These are phyloP conservation scores for Saturnispora quitensis DNA, from an alignment of 805 yeast species.

Conservation along the genomic window DNA sequence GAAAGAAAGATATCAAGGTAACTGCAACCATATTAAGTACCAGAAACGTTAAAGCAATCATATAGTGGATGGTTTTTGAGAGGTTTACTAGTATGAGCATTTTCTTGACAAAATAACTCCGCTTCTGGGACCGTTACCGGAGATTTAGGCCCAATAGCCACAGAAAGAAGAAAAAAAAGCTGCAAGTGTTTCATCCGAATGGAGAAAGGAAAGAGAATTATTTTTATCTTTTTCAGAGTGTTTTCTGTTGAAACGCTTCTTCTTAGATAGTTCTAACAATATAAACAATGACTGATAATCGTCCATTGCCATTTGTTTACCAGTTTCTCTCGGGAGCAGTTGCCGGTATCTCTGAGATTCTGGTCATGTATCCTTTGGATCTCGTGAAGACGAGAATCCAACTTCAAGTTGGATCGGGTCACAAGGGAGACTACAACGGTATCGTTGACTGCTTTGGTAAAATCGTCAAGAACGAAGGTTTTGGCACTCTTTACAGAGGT, in stretches of 20 bases:
- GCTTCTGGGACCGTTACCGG: background rate
- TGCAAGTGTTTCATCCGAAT: background rate
- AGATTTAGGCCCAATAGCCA: background rate
- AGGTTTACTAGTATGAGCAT: background rate
- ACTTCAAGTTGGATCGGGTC: slow-evolving; percentile 52
- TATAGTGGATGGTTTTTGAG: background rate
- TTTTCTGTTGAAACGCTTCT: background rate
- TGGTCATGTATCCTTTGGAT: slow-evolving; percentile 93
- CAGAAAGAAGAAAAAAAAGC: background rate
- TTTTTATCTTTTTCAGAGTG: background rate
- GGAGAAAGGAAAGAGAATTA: background rate
- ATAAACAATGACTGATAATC: slow-evolving; percentile 9
- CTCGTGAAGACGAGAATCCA: slow-evolving; percentile 96
- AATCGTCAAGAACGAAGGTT: slow-evolving; percentile 81
- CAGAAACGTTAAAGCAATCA: too few relatives aligned
- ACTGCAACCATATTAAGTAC: too few relatives aligned
- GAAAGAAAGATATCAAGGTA: too few relatives aligned
- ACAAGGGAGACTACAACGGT: slow-evolving; percentile 64
- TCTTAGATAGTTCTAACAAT: background rate
- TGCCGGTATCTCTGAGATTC: slow-evolving; percentile 94
- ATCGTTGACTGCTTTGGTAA: slow-evolving; percentile 76
- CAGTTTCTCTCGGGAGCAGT: slow-evolving; percentile 88
- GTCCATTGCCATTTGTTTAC: slow-evolving; percentile 79
- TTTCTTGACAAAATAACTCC: background rate
- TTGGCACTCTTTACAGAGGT: slow-evolving; percentile 79